These are phyloP conservation scores for Fraxinus velutina DNA, from an alignment of 305 asterid genomes.

Conservation along the genomic window DNA sequence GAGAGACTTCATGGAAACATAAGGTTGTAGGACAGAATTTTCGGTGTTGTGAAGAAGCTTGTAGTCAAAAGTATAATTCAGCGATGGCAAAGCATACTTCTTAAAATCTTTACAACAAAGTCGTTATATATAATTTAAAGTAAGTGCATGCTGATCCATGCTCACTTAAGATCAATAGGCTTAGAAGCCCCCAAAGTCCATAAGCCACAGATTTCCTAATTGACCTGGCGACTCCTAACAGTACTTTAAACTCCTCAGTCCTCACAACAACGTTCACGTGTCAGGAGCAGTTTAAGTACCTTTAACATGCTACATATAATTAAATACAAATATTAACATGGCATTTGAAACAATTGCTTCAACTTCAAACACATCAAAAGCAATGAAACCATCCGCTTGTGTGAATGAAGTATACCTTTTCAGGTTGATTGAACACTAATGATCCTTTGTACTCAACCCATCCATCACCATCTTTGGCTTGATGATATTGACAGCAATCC, in stretches of 20 bases:
- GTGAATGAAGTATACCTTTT: constrained; percentile 43
- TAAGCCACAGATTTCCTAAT: not conserved
- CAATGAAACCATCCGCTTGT: not conserved
- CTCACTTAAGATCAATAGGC: not conserved
- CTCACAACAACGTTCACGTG: constrained; percentile 8
- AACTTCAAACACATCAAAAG: not conserved
- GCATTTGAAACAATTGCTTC: not conserved
- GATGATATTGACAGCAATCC: constrained; percentile 99
- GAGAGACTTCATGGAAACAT: not conserved
- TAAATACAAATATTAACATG: not conserved
- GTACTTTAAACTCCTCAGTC: constrained; percentile 6
- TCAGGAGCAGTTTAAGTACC: constrained; percentile 15
- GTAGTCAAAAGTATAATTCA: not conserved
- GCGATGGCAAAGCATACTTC: not conserved
- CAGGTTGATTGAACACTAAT: constrained; percentile 68
- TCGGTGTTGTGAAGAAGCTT: not conserved
- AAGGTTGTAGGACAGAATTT: not conserved
- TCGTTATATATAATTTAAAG: not conserved
- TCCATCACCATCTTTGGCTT: constrained; percentile 99
- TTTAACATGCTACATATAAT: constrained; percentile 6
- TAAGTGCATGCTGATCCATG: not conserved
- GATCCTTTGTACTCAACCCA: constrained; percentile 97
- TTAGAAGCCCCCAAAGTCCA: constrained; percentile 2
- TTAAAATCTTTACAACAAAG: not conserved
- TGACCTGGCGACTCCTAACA: not conserved